phyloP scores from a whole-genome alignment of 2,329 filamentous ascomycete genomes.

The Scleromitrula shiraiana region DNA sequence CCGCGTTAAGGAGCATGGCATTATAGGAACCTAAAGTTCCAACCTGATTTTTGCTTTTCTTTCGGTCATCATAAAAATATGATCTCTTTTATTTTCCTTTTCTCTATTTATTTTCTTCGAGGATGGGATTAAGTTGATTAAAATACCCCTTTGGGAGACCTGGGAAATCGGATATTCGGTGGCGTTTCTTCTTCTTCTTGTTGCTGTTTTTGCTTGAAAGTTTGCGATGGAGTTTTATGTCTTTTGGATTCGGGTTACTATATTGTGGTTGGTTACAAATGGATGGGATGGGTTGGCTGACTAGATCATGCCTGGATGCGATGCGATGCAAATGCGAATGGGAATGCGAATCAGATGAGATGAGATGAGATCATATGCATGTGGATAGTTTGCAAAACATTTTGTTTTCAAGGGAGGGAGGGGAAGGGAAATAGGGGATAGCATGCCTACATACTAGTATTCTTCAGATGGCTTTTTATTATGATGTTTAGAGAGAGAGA shows the following conservation, averaged over 20 bases:
- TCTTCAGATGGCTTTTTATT: no score
- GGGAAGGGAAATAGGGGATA: no score
- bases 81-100: no score
- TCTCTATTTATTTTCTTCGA: not conserved
- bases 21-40: not conserved
- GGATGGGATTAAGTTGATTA: not conserved
- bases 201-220: no score
- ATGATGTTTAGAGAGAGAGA: no score
- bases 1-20: not conserved
- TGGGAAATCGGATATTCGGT: no score
- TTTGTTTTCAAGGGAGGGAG: no score
- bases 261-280: no score
- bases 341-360: not conserved
- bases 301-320: not conserved
- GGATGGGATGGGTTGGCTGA: not conserved
- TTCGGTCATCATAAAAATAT: not conserved
- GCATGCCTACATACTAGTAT: no score
- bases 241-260: not conserved
- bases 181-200: no score
- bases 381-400: no score
- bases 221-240: no score
- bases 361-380: not conserved
- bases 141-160: conserved; percentile 2
- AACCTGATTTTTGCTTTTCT: not conserved
- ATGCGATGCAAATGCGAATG: not conserved